These are phyloP conservation scores for Saccharomycopsis sp. DNA, from an alignment of 805 yeast species.

Conservation along the genomic window DNA sequence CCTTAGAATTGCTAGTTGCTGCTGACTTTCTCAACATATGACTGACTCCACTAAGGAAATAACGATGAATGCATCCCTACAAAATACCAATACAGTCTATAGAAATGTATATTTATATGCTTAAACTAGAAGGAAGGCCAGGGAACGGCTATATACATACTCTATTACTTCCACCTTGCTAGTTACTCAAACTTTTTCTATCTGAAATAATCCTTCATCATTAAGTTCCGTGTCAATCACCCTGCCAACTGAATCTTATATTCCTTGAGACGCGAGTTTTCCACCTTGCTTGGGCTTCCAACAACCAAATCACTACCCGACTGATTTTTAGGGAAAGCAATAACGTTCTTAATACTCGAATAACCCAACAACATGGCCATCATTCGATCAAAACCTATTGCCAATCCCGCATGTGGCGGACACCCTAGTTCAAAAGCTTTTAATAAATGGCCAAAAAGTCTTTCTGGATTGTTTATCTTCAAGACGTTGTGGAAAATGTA, in stretches of 20 bases:
- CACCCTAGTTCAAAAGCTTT: slow-evolving; percentile 83
- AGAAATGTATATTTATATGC: not conserved
- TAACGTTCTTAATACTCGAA: slow-evolving; percentile 78
- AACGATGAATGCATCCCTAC: too few species aligned
- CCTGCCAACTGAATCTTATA: slow-evolving; percentile 39
- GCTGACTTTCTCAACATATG: slow-evolving; percentile 80
- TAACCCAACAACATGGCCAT: slow-evolving; percentile 85
- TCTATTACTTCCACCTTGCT: too few species aligned
- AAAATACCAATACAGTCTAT: too few species aligned
- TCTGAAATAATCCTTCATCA: too few species aligned
- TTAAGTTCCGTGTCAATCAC: not conserved
- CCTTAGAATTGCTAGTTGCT: slow-evolving; percentile 83
- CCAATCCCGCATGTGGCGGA: slow-evolving; percentile 98
- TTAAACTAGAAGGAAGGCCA: too few species aligned
- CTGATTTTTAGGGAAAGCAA: slow-evolving; percentile 92
- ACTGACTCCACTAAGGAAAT: too few species aligned
- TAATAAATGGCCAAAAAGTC: slow-evolving; percentile 78
- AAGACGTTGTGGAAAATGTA: slow-evolving; percentile 63
- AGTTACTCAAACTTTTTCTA: too few species aligned
- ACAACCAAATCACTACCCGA: slow-evolving; percentile 86
- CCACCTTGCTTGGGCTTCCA: slow-evolving; percentile 69
- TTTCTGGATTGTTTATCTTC: slow-evolving; percentile 48
- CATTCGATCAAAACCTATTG: slow-evolving; percentile 89
- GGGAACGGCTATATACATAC: too few species aligned
- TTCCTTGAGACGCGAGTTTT: slow-evolving; percentile 40